These are phyloP conservation scores for Leccinum subgranulosum DNA, from an alignment of 768 basidiomycete genomes.

Conservation along the genomic window DNA sequence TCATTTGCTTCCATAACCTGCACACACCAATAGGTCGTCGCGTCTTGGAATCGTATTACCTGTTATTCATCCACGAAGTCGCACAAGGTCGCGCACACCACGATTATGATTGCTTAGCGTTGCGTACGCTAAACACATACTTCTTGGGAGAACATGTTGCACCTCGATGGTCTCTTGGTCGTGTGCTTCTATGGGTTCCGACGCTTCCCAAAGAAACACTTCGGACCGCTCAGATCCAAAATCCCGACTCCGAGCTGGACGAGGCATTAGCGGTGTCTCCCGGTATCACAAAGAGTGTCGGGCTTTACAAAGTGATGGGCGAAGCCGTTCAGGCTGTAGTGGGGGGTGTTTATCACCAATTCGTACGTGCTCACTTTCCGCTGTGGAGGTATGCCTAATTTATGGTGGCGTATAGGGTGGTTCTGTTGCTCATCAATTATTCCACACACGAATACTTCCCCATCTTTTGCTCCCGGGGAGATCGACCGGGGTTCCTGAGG, in stretches of 20 bases:
- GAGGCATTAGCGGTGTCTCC: constrained; percentile 28
- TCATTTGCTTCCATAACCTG: neutral
- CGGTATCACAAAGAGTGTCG: constrained; percentile 50
- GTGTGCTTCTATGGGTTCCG: constrained; percentile 73
- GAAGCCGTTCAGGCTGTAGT: constrained; percentile 73
- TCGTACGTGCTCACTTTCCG: constrained; percentile 48
- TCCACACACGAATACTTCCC: constrained; percentile 35
- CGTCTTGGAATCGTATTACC: constrained; percentile 70
- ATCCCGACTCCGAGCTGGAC: constrained; percentile 25
- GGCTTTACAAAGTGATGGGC: constrained; percentile 75
- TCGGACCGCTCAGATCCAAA: constrained; percentile 11
- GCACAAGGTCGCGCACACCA: constrained; percentile 43
- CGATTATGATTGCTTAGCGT: constrained; percentile 56
- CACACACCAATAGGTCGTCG: constrained; percentile 55
- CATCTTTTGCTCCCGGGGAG: constrained; percentile 28
- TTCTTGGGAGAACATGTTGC: constrained; percentile 72
- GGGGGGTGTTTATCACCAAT: constrained; percentile 77
- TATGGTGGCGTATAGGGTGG: constrained; percentile 23
- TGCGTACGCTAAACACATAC: constrained; percentile 64
- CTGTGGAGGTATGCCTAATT: constrained; percentile 6
- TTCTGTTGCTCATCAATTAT: constrained; percentile 31
- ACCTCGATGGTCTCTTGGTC: constrained; percentile 69
- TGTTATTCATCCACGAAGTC: constrained; percentile 64
- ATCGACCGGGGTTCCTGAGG: constrained; percentile 28
- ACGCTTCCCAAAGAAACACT: constrained; percentile 42